phyloP scores from a whole-genome alignment of 305 asterid species.

The Caryopteris hybrid region DNA sequence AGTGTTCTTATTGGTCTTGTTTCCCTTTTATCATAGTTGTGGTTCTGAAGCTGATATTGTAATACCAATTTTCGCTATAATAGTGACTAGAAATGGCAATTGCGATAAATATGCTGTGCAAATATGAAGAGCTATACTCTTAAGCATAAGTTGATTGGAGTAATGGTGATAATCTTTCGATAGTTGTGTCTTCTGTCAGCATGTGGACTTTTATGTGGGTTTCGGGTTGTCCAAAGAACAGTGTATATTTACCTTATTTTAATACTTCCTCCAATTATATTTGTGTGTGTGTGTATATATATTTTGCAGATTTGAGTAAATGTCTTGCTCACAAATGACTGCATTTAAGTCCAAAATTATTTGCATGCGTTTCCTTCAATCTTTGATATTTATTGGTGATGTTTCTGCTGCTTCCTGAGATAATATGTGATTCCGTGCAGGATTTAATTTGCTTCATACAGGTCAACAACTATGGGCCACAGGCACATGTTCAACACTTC shows the following conservation, averaged over 20 bases:
- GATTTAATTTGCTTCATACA: slow-evolving; percentile 14
- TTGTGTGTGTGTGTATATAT: not conserved
- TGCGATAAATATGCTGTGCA: not conserved
- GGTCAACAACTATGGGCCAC: slow-evolving; percentile 36
- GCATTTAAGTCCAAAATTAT: not conserved
- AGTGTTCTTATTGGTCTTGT: not conserved
- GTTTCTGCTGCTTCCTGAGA: slow-evolving; percentile 6
- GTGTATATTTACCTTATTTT: not conserved
- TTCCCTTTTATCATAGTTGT: not conserved
- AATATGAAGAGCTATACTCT: not conserved
- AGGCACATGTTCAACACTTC: slow-evolving; percentile 36
- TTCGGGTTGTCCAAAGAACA: not conserved
- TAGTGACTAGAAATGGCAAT: not conserved
- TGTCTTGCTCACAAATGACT: not conserved
- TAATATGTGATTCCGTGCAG: slow-evolving; percentile 23
- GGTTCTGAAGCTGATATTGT: not conserved
- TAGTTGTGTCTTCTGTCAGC: not conserved
- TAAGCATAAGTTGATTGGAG: not conserved
- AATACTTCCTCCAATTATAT: not conserved
- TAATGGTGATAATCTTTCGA: not conserved
- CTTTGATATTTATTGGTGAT: not conserved
- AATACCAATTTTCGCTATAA: not conserved
- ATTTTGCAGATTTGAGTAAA: not conserved
- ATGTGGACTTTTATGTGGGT: not conserved
- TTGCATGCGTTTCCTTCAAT: slow-evolving; percentile 1